A percentile compares a stretch with the other conserved stretches of the same genome.
Evolutionary conservation across 1,284 basidiomycete genomes (phyloP).

Genomic region (Pascua guehoae): DNA sequence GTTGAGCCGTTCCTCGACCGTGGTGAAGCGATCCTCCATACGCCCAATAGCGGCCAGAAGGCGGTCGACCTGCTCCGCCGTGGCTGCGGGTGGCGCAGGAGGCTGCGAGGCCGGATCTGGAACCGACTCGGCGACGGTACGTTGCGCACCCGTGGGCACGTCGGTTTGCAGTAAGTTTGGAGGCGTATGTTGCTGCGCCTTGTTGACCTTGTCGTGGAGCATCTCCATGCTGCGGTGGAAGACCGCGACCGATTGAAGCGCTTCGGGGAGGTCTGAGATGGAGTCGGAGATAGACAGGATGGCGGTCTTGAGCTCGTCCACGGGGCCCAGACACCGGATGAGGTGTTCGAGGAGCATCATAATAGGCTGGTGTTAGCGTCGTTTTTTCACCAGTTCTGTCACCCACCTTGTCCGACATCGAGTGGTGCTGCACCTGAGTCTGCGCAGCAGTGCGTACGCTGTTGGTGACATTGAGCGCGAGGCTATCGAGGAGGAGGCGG

Average conservation of each 20-base stretch:
- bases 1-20: too few relatives aligned
- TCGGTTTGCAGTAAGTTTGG: too few relatives aligned
- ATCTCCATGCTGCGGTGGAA: not conserved
- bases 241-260: not conserved
- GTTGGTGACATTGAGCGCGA: not conserved
- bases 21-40: too few relatives aligned
- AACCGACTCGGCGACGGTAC: too few relatives aligned
- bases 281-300: conserved; percentile 5
- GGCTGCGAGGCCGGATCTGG: too few relatives aligned
- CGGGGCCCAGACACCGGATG: conserved; percentile 16
- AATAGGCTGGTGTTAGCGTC: conserved; percentile 7
- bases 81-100: too few relatives aligned
- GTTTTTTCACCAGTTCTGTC: not conserved
- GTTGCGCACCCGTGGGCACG: too few relatives aligned
- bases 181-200: not conserved
- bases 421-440: conserved; percentile 1
- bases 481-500: not conserved
- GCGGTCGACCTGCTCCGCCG: too few relatives aligned
- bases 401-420: conserved; percentile 5
- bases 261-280: conserved; percentile 8
- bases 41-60: too few relatives aligned
- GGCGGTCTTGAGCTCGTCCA: conserved; percentile 15
- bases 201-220: conserved; percentile 8
- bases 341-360: conserved; percentile 22
- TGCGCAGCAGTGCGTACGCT: not conserved